phyloP scores from a whole-genome alignment of 257 asterid genomes.

The Solanum sparsipilum region DNA sequence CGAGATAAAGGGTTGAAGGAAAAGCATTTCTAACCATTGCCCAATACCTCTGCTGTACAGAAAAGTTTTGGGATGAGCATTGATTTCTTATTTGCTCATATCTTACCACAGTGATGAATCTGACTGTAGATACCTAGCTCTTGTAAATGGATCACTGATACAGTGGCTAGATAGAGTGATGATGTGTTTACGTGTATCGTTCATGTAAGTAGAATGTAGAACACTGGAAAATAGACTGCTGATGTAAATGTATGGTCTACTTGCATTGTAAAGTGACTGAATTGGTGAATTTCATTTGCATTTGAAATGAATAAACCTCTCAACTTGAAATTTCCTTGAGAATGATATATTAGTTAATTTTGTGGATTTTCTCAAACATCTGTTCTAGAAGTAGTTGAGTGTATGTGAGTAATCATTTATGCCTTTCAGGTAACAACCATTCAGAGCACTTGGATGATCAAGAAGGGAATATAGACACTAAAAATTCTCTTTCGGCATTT shows the following conservation, averaged over 20 bases:
- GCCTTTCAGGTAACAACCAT: conserved; percentile 37
- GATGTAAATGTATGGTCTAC: background rate
- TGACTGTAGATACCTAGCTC: background rate
- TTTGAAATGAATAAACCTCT: background rate
- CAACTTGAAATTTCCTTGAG: background rate
- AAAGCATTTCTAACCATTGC: background rate
- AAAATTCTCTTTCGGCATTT: conserved; percentile 20
- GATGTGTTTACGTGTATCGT: background rate
- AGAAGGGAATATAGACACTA: conserved; percentile 3
- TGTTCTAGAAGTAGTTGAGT: background rate
- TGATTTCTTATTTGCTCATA: background rate
- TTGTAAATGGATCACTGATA: background rate
- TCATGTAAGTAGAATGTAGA: background rate
- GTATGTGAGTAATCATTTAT: background rate
- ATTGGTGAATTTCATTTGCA: background rate
- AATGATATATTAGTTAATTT: background rate
- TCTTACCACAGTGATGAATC: background rate
- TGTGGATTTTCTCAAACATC: background rate
- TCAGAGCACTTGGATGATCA: conserved; percentile 16
- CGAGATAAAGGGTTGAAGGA: background rate
- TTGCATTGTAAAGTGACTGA: background rate
- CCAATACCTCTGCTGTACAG: background rate
- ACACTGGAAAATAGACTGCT: background rate
- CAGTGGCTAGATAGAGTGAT: background rate
- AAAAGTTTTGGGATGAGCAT: background rate